Evolutionary conservation across 345 rosid species (phyloP).

Genomic region (Murraya koenigii): DNA sequence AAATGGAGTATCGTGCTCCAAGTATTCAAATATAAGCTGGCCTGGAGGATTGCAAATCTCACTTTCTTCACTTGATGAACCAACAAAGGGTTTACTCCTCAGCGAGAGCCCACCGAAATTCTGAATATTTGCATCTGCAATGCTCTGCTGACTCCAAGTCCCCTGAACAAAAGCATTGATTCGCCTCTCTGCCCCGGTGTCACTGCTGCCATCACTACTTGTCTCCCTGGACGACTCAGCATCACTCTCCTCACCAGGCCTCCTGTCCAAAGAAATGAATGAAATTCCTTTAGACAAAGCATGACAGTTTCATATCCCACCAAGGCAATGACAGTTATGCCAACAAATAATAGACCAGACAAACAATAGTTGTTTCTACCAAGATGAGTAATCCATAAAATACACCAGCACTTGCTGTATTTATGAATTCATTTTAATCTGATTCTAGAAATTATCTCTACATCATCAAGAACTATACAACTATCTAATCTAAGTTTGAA

Average conservation of each 20-base stretch:
- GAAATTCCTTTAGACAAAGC: not conserved
- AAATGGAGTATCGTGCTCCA: slow-evolving; percentile 77
- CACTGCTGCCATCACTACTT: slow-evolving; percentile 71
- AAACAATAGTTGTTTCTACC: not conserved
- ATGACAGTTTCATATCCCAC: not conserved
- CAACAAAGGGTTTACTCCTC: slow-evolving; percentile 41
- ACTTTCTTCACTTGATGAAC: slow-evolving; percentile 70
- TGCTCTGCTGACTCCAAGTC: slow-evolving; percentile 30
- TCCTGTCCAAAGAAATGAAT: slow-evolving; percentile 33
- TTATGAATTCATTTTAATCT: not conserved
- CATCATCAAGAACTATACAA: not conserved
- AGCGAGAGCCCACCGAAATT: slow-evolving; percentile 46
- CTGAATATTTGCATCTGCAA: slow-evolving; percentile 31
- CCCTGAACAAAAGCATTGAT: slow-evolving; percentile 28
- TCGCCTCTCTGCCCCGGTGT: slow-evolving; percentile 39
- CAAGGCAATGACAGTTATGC: not conserved
- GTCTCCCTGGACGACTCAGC: slow-evolving; percentile 58
- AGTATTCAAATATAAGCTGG: slow-evolving; percentile 64
- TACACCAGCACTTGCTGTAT: not conserved
- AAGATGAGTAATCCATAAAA: not conserved
- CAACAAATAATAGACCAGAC: not conserved
- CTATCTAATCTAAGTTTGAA: not conserved
- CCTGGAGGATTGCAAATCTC: slow-evolving; percentile 48
- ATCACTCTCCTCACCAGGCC: slow-evolving; percentile 69
- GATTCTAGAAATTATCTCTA: not conserved